Evolutionary conservation across 179 eudicot genomes (phyloP), one percentile per base, ranked within the genome.

Genomic region (Heliamphora pulchella): DNA sequence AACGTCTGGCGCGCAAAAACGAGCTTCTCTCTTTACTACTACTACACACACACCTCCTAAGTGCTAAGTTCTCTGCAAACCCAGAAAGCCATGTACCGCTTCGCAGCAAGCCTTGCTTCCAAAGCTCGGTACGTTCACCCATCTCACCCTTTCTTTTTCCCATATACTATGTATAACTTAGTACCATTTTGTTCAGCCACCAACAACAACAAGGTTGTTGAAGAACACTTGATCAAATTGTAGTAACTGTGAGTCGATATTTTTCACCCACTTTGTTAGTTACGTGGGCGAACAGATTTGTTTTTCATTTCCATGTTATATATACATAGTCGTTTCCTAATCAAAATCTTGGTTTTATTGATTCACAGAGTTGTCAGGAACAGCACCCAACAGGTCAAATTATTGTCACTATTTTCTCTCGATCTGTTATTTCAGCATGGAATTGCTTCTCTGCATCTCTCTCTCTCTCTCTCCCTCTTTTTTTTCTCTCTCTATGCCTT

Each of bases 81-180:
- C 59, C 50, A n/a, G 58, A 20, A 43, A 71, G 77, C 5, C 65
- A 89, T 89, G 91, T 87, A 87, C 55, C 88, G 90, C 11, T 83
- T 84, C 59, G 90, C 89, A 64, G 86, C 90, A 68, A 87, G 86
- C 75, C 89, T 89, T 80, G 90, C 89, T 62, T 81, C 90, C 67
- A 89, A 81, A 79, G 81, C 90, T 58, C 84, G 89, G 91, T 89
- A 79, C 39, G 51, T 54, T 11, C 2, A 74, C 14, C 57, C 58
- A 46, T 63, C 71, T 80, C 53, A 1, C 14, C 31, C 14, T 62
- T 10, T 15, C 8, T 17, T 8, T 11, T 22, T 54, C 44, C 58
- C n/a, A n/a, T n/a, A n/a, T n/a, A n/a, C n/a, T n/a, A n/a, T n/a
- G n/a, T n/a, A n/a, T n/a, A n/a, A n/a, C n/a, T n/a, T n/a, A n/a